Evolutionary conservation across 495 filamentous ascomycete genomes (phyloP), one percentile per base, ranked within the genome.

Genomic region (Lasiosphaeria hispida): DNA sequence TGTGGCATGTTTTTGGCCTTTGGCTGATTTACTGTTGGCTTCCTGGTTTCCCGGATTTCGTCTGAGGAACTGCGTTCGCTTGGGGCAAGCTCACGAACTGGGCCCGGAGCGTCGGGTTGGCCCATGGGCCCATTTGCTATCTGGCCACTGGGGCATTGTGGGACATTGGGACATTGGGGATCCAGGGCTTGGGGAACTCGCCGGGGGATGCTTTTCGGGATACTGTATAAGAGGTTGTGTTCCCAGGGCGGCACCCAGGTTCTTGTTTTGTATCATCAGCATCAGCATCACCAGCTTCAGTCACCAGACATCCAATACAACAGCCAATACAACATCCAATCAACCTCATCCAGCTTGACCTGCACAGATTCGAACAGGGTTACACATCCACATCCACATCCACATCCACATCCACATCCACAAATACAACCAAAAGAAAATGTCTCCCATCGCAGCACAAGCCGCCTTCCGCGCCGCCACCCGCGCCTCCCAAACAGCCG

Each of bases 381-480:
- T 48, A 48, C 45, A 34, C 17, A 34, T 14, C 43, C 43, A 47
- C 53, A 44, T 45, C 18, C 47, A 3, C 43, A 43, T 13, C 41
- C 48, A 7, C 42, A 40, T 41, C 48, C 17, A 45, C 33, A 51
- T 14, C 50, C 43, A 58, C 43, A 39, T 13, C 41, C 34, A 30
- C 7, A 45, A 43, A 41, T 51, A n/a, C n/a, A 59, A 37, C 48
- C 36, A 39, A 67, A 13, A 44, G 15, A 67, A 13, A 44, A 68
- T 63, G 61, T 67, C 64, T 4, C 60, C 63, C 51, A 57, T 67
- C 61, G 57, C 66, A 48, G 58, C 66, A 53, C 60, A 54, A 17
- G 59, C 61, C 53, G 63, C 63, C 59, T 40, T 59, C 50, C 66
- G 66, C 58, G 57, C 58, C 41, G 59, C 61, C 39, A 34, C 52